These are phyloP conservation scores for Casaregolazyma suthepensis DNA, from an alignment of 1,139 yeast genomes.

Conservation along the genomic window DNA sequence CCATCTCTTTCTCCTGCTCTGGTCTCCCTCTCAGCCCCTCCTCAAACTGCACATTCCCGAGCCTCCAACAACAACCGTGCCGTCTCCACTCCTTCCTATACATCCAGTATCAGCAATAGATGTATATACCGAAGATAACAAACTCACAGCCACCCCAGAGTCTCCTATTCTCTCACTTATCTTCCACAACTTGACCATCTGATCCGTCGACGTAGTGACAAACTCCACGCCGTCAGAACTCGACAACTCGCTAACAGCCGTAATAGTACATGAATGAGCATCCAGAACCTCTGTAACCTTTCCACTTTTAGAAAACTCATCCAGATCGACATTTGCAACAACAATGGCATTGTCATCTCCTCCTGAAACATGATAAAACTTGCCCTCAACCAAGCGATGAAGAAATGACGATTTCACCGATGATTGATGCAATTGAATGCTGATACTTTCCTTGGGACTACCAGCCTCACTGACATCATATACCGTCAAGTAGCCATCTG, in stretches of 20 bases:
- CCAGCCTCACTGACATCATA: slow-evolving; percentile 43
- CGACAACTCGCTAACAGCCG: slow-evolving; percentile 45
- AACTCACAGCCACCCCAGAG: slow-evolving; percentile 20
- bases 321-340: slow-evolving; percentile 37
- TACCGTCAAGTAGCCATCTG: slow-evolving; percentile 71
- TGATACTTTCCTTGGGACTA: slow-evolving; percentile 24
- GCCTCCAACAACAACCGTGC: slow-evolving; percentile 23
- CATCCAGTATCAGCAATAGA: slow-evolving; percentile 91
- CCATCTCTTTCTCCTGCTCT: too few relatives aligned
- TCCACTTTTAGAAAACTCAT: slow-evolving; percentile 24
- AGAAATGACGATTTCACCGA: slow-evolving; percentile 56
- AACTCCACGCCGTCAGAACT: slow-evolving; percentile 16
- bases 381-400: slow-evolving; percentile 12
- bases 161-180: slow-evolving; percentile 15
- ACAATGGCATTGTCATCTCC: slow-evolving; percentile 87
- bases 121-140: slow-evolving; percentile 51
- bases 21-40: background rate
- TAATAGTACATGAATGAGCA: slow-evolving; percentile 86
- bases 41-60: slow-evolving; percentile 22
- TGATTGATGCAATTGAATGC: slow-evolving; percentile 69
- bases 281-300: slow-evolving; percentile 35
- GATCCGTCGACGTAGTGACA: slow-evolving; percentile 69
- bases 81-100: slow-evolving; percentile 24
- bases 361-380: slow-evolving; percentile 54
- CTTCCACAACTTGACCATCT: slow-evolving; percentile 63